Evolutionary conservation across 2,329 filamentous ascomycete genomes (phyloP).

Genomic region (Aspergillus terreus): DNA sequence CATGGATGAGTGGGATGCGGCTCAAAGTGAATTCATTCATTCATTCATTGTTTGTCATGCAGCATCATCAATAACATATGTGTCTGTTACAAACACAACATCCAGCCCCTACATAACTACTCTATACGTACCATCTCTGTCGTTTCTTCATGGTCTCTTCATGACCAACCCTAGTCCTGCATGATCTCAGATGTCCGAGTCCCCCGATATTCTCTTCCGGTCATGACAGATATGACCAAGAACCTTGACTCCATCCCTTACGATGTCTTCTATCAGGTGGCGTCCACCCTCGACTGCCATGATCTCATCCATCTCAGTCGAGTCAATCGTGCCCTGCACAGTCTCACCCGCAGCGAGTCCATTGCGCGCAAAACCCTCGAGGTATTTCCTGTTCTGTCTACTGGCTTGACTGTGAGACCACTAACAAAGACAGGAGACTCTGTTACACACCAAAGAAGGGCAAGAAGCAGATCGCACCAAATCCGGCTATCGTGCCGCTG

Average conservation of each 20-base stretch:
- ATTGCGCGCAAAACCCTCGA: slow-evolving; percentile 57
- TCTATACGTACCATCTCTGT: too few species aligned
- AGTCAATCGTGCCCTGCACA: slow-evolving; percentile 50
- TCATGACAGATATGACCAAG: slow-evolving; percentile 18
- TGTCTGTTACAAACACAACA: too few species aligned
- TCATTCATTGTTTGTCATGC: too few species aligned
- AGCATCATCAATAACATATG: too few species aligned
- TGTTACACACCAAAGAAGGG: slow-evolving; percentile 45
- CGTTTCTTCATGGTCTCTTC: too few species aligned
- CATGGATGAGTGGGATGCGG: too few species aligned
- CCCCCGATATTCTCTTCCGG: slow-evolving; percentile 8
- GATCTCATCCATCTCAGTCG: slow-evolving; percentile 57
- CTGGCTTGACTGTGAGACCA: slow-evolving; percentile 1
- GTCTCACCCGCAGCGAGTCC: slow-evolving; percentile 50
- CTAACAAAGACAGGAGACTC: slow-evolving; percentile 32
- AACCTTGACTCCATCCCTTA: slow-evolving; percentile 53
- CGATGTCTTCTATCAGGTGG: slow-evolving; percentile 62
- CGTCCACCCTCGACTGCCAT: slow-evolving; percentile 52
- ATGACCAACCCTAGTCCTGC: too few species aligned
- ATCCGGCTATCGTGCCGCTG: slow-evolving; percentile 49
- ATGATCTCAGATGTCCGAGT: neutral
- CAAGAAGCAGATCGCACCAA: slow-evolving; percentile 32
- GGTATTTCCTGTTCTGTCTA: slow-evolving; percentile 37
- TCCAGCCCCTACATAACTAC: too few species aligned
- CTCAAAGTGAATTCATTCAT: too few species aligned